A percentile compares a stretch with the other conserved stretches of the same genome.
These are phyloP conservation scores for Porcisia hertigi DNA, from an alignment of 208 protist species.

Conservation along the genomic window DNA sequence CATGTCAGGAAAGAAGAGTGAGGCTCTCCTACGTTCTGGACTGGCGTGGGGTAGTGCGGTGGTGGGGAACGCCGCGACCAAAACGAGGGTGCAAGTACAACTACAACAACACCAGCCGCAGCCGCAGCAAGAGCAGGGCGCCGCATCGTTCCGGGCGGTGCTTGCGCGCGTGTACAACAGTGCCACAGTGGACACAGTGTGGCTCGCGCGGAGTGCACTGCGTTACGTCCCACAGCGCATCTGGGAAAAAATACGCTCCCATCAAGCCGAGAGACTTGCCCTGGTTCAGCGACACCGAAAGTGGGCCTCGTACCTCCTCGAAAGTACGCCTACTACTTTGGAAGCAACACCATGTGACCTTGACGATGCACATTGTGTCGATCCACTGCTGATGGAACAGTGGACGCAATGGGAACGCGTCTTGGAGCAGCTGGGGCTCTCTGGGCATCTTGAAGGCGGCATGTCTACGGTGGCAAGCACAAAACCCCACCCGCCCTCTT, in stretches of 20 bases:
- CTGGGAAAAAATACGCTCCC: slow-evolving; percentile 51
- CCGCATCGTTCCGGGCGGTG: neutral
- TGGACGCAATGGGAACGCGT: slow-evolving; percentile 41
- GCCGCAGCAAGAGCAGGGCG: slow-evolving; percentile 20
- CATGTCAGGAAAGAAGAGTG: slow-evolving; percentile 8
- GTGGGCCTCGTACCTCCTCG: slow-evolving; percentile 20
- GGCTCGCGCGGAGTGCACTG: slow-evolving; percentile 55
- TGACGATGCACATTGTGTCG: slow-evolving; percentile 9
- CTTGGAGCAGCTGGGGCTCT: slow-evolving; percentile 28
- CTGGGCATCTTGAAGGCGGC: neutral
- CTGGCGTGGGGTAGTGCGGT: slow-evolving; percentile 34
- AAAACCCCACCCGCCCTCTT: neutral
- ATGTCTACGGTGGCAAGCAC: neutral
- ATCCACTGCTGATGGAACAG: slow-evolving; percentile 45
- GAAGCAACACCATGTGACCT: neutral
- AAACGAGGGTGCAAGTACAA: slow-evolving; percentile 27
- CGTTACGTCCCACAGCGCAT: slow-evolving; percentile 52
- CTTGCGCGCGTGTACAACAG: slow-evolving; percentile 54
- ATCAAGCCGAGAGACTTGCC: slow-evolving; percentile 11
- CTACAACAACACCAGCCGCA: slow-evolving; percentile 15
- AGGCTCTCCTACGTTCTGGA: slow-evolving; percentile 21
- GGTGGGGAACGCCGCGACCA: slow-evolving; percentile 25
- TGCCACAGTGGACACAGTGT: slow-evolving; percentile 57
- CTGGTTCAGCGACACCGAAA: slow-evolving; percentile 30
- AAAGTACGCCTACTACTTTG: neutral